Evolutionary conservation across 1,284 basidiomycete genomes (phyloP), one percentile per base, ranked within the genome.

Genomic region (Mycosarcoma mackinlayi): DNA sequence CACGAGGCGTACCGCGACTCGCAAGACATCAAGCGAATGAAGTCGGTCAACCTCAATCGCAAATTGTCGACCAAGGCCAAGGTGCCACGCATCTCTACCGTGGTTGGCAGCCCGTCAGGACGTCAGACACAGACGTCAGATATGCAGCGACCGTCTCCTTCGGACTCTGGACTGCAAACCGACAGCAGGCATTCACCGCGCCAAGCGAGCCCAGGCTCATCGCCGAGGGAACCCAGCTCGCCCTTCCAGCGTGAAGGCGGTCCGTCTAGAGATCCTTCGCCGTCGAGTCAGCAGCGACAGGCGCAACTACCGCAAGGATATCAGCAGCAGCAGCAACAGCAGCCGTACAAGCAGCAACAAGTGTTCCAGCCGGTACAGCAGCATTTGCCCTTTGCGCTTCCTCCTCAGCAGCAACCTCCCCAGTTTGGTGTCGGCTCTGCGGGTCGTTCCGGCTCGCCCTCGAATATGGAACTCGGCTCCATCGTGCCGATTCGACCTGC

Each of bases 1-100:
- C 80, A 83, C 58, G 84, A 85, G 45, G 77, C 90, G 2, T 94
- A 94, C 84, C 88, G 92, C 37, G 92, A 92, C 77, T 91, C 90
- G 52, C 88, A 86, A 73, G 94, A 98, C 76, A 92, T 96, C 82
- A 93, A 95, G 88, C 89, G 92, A 30, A 91, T 96, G 88, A 96
- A 94, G 84, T 86, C 86, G 14, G 91, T 93, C 39, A 79, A 79
- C 40, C 87, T 99, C 19, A 93, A 97, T 84, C 90, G 96, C 58
- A 98, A 98, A 84, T 85, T 94, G 47, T 95, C 94, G 34, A 93
- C 92, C 48, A 94, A 93, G 11, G 93, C 94, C 14, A 89, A 91
- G 44, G 83, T 96, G 65, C 93, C 96, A 5, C 94, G 93, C 83
- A 90, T 93, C 39, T 97, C 94, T 18, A 98, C 92, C 4, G 90